These are phyloP conservation scores for Ophiostoma fasciatum DNA, from an alignment of 2,329 filamentous ascomycete genomes.

Conservation along the genomic window DNA sequence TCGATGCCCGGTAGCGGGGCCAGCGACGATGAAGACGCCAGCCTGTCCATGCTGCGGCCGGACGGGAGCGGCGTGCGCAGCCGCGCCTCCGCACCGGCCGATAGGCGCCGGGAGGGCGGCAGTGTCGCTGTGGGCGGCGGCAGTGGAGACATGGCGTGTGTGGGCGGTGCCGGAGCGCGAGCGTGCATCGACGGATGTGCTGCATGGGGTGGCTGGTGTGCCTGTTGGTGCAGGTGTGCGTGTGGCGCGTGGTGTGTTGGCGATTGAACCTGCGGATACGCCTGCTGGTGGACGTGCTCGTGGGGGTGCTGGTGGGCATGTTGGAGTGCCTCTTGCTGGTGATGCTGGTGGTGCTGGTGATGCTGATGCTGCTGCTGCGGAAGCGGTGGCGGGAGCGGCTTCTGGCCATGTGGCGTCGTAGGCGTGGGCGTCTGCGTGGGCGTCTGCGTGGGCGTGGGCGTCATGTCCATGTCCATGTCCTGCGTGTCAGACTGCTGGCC, in stretches of 20 bases:
- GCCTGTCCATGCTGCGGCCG: conserved; percentile 38
- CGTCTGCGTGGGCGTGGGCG: conserved; percentile 12
- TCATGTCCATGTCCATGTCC: conserved; percentile 41
- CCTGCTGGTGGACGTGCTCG: not conserved
- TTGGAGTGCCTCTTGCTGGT: not conserved
- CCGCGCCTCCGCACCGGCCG: conserved; percentile 26
- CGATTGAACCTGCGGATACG: not conserved
- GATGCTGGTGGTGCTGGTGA: conserved; percentile 1
- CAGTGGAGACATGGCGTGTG: not conserved
- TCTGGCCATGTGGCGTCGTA: conserved; percentile 1
- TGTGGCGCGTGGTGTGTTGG: no score
- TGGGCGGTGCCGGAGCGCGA: no score
- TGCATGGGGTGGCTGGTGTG: no score
- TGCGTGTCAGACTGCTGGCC: conserved; percentile 28
- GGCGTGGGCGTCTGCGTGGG: conserved; percentile 11
- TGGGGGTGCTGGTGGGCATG: not conserved
- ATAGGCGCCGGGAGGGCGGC: conserved; percentile 21
- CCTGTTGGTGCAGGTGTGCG: no score
- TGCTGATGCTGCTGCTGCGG: conserved; percentile 3
- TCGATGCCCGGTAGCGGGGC: conserved; percentile 32
- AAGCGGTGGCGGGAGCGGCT: not conserved
- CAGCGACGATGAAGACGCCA: no score
- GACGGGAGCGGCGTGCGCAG: conserved; percentile 42
- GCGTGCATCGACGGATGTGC: no score
- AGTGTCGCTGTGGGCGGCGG: no score